Conservation (phyloP, 352 stramenopile genomes). For the Phytophthora brassicae region DNA sequence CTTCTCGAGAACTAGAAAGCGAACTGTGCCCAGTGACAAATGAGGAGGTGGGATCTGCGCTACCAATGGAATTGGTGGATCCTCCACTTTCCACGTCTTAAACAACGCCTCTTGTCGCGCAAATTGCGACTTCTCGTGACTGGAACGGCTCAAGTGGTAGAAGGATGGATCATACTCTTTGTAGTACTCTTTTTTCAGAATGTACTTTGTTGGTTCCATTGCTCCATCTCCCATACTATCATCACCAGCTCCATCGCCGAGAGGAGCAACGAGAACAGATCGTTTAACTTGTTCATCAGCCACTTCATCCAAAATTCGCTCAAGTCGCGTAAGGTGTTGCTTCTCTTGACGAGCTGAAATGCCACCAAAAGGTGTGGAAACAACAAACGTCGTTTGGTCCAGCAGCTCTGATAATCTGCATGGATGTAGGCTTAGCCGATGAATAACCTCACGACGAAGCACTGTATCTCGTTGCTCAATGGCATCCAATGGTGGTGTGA, state of each 20-base stretch:
- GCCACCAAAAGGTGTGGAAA: constrained; percentile 65
- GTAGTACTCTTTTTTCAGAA: constrained; percentile 77
- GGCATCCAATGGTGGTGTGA: constrained; percentile 62
- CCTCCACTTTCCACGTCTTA: constrained; percentile 75
- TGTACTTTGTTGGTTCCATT: constrained; percentile 79
- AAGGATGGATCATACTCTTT: constrained; percentile 82
- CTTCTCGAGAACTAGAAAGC: constrained; percentile 64
- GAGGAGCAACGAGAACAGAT: constrained; percentile 35
- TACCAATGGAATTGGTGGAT: constrained; percentile 69
- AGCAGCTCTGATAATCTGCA: constrained; percentile 74
- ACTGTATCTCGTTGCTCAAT: constrained; percentile 64
- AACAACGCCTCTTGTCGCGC: constrained; percentile 80
- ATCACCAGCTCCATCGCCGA: constrained; percentile 35
- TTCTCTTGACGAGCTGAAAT: constrained; percentile 65
- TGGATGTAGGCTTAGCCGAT: constrained; percentile 76
- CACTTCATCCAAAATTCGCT: constrained; percentile 70
- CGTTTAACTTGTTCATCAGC: constrained; percentile 68
- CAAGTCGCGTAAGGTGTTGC: constrained; percentile 62
- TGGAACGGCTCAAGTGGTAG: constrained; percentile 74
- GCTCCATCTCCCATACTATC: constrained; percentile 37
- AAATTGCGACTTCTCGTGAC: constrained; percentile 82
- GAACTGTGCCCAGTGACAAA: constrained; percentile 50
- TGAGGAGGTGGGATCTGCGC: constrained; percentile 57
- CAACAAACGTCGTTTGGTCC: constrained; percentile 79
- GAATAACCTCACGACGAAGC: constrained; percentile 87